Conservation (phyloP, 768 basidiomycete genomes). For the Glaciozyma martinii region DNA sequence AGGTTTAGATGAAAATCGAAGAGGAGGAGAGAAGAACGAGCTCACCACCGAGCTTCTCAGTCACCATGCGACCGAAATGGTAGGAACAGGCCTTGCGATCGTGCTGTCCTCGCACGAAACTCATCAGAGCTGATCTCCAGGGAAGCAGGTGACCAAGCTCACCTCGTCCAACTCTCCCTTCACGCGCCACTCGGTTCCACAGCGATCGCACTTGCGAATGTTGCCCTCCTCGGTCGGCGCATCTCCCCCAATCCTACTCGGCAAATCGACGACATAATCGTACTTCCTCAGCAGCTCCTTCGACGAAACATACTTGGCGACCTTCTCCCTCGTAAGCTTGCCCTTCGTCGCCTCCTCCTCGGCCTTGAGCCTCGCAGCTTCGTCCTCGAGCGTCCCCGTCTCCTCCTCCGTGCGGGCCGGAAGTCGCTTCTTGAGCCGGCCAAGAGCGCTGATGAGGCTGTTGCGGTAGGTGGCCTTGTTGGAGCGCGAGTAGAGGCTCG, state of each 20-base stretch:
- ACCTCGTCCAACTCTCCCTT: slow-evolving; percentile 43
- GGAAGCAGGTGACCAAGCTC: not conserved
- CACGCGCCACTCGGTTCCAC: slow-evolving; percentile 60
- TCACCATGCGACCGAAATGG: slow-evolving; percentile 72
- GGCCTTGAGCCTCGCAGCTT: slow-evolving; percentile 25
- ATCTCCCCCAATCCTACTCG: slow-evolving; percentile 57
- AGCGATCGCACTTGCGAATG: slow-evolving; percentile 65
- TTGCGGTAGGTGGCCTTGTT: slow-evolving; percentile 75
- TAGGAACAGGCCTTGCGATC: slow-evolving; percentile 58
- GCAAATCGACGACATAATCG: slow-evolving; percentile 50
- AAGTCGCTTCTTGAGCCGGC: slow-evolving; percentile 49
- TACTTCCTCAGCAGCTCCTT: slow-evolving; percentile 13
- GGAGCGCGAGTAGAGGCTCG: slow-evolving; percentile 63
- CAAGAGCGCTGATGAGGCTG: slow-evolving; percentile 53
- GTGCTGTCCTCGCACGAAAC: slow-evolving; percentile 38
- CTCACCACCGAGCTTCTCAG: slow-evolving; percentile 58
- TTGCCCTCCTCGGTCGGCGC: slow-evolving; percentile 55
- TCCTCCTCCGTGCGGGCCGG: slow-evolving; percentile 46
- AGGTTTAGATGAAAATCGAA: slow-evolving; percentile 30
- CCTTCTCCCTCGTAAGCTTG: slow-evolving; percentile 30
- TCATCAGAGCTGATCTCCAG: not conserved
- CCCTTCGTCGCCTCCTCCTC: slow-evolving; percentile 35
- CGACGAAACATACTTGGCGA: slow-evolving; percentile 7
- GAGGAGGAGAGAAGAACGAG: slow-evolving; percentile 21
- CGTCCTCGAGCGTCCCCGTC: slow-evolving; percentile 39